These are phyloP conservation scores for Rhynchospora tenuis DNA, from an alignment of 176 grass and related monocot species.

Conservation along the genomic window DNA sequence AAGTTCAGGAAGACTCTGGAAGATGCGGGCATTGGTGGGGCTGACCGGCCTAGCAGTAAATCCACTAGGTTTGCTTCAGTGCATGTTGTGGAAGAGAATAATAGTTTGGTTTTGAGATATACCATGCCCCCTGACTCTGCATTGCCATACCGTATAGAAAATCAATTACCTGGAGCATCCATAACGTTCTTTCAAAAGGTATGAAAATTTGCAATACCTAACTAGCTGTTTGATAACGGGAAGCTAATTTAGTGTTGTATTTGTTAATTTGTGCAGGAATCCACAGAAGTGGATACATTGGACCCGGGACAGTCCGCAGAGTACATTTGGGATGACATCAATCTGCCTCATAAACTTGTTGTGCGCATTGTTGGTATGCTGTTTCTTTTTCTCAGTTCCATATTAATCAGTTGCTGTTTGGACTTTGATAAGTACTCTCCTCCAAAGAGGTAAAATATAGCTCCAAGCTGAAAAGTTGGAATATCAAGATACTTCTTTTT, in stretches of 20 bases:
- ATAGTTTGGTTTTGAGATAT: conserved; percentile 61
- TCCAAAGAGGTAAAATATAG: not conserved
- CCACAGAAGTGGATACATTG: conserved; percentile 57
- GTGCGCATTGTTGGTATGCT: conserved; percentile 60
- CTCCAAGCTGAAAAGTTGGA: not conserved
- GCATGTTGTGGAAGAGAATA: conserved; percentile 56
- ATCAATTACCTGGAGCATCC: conserved; percentile 56
- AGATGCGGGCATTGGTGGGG: conserved; percentile 11
- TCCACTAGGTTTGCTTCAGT: conserved; percentile 55
- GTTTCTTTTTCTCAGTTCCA: conserved; percentile 19
- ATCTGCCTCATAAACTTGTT: conserved; percentile 67
- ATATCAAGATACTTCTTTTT: not conserved
- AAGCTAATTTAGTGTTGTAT: conserved; percentile 14
- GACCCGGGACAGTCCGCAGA: conserved; percentile 47
- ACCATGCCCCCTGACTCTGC: conserved; percentile 42
- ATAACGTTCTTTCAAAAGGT: conserved; percentile 87
- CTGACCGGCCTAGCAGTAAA: conserved; percentile 25
- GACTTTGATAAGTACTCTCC: not conserved
- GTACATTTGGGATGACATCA: conserved; percentile 78
- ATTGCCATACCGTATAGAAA: conserved; percentile 81
- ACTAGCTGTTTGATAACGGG: not conserved
- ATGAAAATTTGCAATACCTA: conserved; percentile 13
- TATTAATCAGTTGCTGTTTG: not conserved
- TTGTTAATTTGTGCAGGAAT: conserved; percentile 50
- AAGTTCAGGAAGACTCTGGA: conserved; percentile 54